Evolutionary conservation across 139 green algal genomes (phyloP), one percentile per base, ranked within the genome.

Genomic region (Diplosphaera chodatii): DNA sequence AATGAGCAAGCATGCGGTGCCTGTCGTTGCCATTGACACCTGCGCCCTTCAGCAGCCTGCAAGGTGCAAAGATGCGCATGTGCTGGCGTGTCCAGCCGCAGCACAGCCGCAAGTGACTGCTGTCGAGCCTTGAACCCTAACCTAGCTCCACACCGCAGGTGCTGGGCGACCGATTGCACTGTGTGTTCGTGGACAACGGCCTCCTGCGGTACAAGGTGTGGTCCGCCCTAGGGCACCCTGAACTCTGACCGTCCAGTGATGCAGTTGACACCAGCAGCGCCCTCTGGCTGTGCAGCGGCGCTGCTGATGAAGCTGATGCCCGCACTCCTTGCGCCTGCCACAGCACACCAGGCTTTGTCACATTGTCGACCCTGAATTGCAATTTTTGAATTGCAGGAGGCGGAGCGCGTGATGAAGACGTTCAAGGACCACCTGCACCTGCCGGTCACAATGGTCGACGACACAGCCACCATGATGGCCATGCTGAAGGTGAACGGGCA

Each of bases 121-220:
- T n/a, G n/a, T n/a, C n/a, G n/a, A n/a, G n/a, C n/a, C n/a, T n/a
- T n/a, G n/a, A n/a, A n/a, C n/a, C n/a, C n/a, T n/a, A n/a, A n/a
- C n/a, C n/a, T 48, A 20, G 37, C 37, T 6, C 37, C 6, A 6
- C 6, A 48, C 8, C 10, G 37, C 10, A 48, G 37, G 37, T 96
- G 16, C 78, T 99, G 67, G 93, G 93, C 6, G 95, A 99, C 74
- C 81, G 96, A 25, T 85, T 99, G 83, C 96, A 99, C 87, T 99
- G 96, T 77, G 88, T 97, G 28, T 99, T 99, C 83, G 96, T 99
- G 10, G 96, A 99, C 84, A 98, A 99, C 73, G 96, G 96, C 20
- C 88, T 99, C 41, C 84, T 99, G 73, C 76, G 93, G 4, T 92
- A 89, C 81, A 87, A 93, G 63, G 83, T 75, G 48, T 5, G 3